phyloP scores from a whole-genome alignment of 192 early-diverging fungal species.

The Dissophora globulifera region DNA sequence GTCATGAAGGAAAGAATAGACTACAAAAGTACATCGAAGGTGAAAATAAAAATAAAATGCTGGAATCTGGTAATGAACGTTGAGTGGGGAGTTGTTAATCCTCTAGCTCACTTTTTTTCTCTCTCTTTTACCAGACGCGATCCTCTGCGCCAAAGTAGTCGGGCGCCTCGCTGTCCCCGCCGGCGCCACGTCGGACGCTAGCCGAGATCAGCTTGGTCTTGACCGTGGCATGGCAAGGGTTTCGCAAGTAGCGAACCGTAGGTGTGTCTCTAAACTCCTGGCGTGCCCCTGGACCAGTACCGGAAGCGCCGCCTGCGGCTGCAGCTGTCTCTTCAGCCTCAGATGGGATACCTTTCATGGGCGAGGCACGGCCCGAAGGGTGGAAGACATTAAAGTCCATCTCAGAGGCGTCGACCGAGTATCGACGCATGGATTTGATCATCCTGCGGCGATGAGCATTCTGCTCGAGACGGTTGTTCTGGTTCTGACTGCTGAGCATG shows the following conservation, averaged over 20 bases:
- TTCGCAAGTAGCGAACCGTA: conserved; percentile 41
- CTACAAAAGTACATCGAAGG: too few relatives aligned
- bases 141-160: conserved; percentile 50
- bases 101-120: too few relatives aligned
- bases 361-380: conserved; percentile 15
- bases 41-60: too few relatives aligned
- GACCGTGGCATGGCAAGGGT: conserved; percentile 41
- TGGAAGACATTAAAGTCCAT: conserved; percentile 37
- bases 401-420: conserved; percentile 47
- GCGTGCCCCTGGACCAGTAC: too few relatives aligned
- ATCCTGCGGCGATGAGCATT: conserved; percentile 42
- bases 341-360: conserved; percentile 39
- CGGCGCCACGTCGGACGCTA: conserved; percentile 26
- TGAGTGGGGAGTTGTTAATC: too few relatives aligned
- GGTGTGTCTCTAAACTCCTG: conserved; percentile 29
- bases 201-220: conserved; percentile 44
- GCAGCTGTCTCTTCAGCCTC: conserved; percentile 34
- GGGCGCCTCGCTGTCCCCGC: conserved; percentile 27
- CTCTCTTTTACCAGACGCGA: conserved; percentile 46
- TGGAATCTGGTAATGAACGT: too few relatives aligned
- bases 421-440: conserved; percentile 51
- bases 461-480: conserved; percentile 39
- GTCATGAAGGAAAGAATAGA: too few relatives aligned
- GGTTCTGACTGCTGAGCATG: conserved; percentile 37
- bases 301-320: background rate